Evolutionary conservation across 2,329 filamentous ascomycete species (phyloP).

Genomic region (Botrytis sinoallii): DNA sequence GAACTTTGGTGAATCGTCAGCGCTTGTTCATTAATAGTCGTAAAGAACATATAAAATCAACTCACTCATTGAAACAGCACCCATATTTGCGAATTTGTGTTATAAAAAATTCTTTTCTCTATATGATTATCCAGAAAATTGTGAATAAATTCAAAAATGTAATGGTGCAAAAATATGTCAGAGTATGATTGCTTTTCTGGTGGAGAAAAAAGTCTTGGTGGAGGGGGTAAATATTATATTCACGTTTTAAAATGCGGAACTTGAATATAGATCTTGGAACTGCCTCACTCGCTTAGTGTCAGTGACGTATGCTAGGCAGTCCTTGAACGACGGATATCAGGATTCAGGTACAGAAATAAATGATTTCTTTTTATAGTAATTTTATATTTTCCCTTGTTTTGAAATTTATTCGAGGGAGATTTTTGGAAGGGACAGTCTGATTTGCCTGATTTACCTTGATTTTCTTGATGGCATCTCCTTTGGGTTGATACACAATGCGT

Average conservation of each 20-base stretch:
- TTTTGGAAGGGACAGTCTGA: background rate
- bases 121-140: background rate
- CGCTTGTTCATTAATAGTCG: slow-evolving; percentile 37
- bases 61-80: slow-evolving; percentile 38
- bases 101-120: background rate
- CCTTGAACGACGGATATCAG: background rate
- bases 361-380: background rate
- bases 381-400: background rate
- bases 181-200: background rate
- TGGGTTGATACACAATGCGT: background rate
- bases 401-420: background rate
- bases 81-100: slow-evolving; percentile 33
- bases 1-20: background rate
- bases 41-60: slow-evolving; percentile 40
- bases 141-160: background rate
- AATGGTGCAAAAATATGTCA: background rate
- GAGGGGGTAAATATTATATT: background rate
- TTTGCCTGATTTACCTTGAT: background rate
- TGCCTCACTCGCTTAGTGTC: background rate
- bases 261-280: slow-evolving; percentile 4
- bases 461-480: background rate
- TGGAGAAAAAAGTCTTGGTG: background rate
- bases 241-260: slow-evolving; percentile 3
- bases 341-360: background rate
- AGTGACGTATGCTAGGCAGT: slow-evolving; percentile 6